Evolutionary conservation across 1,139 yeast species (phyloP), one percentile per base, ranked within the genome.

Genomic region (Candida smagusa): DNA sequence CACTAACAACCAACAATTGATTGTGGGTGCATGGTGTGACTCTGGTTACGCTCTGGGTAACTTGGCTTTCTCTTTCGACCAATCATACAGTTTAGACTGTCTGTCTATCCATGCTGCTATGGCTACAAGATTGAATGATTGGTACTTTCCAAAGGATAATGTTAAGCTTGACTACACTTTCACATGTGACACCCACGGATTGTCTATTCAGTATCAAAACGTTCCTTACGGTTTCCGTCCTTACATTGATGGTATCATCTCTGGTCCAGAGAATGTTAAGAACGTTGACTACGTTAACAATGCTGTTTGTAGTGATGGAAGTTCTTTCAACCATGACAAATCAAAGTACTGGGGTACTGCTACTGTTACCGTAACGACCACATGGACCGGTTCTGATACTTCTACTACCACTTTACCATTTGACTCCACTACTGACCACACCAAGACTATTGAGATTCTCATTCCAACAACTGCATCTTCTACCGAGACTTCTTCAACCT

Each of bases 181-280:
- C 12, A 12, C 42, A 1, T 59, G 64, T 48, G 30, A 48, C 9
- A 9, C 45, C 1, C 31, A 34, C 4, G 35, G 44, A 0, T 42
- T 43, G 31, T 27, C 30, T 1, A 41, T 54, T 3, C 37, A 34
- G n/a, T 61, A 49, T 40, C n/a, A 28, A 2, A 50, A 54, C 36
- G 37, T 61, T 28, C 63, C 66, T 1, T 56, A 59, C 3, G 66
- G 64, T 4, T 59, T 48, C 41, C 47, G 61, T 25, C 59, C 61
- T 7, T 60, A 47, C 44, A 42, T 61, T 26, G 57, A 47, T 36
- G 48, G 45, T 9, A 40, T 53, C 11, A 3, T 23, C 16, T 7
- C 32, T 9, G 26, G 11, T 23, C 26, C 26, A 6, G 26, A 23
- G 3, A 16, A 16, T 16, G 19, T 16, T 16, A 16, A 16, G 19